Conservation (phyloP, 1,139 yeast genomes). For the Saccharomycopsis hybrid region DNA sequence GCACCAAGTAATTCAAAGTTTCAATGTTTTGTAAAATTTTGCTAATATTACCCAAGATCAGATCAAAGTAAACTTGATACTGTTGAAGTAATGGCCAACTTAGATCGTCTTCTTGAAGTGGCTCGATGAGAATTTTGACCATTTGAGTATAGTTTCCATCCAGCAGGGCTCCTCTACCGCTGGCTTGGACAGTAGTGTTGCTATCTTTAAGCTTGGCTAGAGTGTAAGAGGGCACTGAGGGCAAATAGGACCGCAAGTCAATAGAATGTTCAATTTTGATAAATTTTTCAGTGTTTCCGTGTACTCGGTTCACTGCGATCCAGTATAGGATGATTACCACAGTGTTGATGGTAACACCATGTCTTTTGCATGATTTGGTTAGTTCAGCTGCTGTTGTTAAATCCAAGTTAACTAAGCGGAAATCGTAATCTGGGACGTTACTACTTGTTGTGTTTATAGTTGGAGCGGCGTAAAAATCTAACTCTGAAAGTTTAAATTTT, state of each 20-base stretch:
- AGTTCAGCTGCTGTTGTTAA: not conserved
- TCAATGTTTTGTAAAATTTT: not conserved
- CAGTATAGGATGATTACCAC: conserved; percentile 3
- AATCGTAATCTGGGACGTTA: not conserved
- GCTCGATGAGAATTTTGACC: not conserved
- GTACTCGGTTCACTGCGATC: not conserved
- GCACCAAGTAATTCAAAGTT: not conserved
- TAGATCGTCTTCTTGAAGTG: not conserved
- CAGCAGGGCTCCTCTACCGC: not conserved
- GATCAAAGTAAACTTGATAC: not conserved
- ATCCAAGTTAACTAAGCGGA: not conserved
- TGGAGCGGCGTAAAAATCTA: not conserved
- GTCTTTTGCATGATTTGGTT: not conserved
- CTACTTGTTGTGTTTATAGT: not conserved
- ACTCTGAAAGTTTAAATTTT: not conserved
- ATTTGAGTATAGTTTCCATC: not conserved
- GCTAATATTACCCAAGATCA: not conserved
- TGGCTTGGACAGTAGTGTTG: not conserved
- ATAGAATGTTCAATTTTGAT: not conserved
- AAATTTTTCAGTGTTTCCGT: not conserved
- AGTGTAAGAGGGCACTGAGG: no score
- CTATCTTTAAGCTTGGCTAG: no score
- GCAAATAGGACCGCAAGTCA: conserved; percentile 1
- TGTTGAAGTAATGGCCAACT: not conserved
- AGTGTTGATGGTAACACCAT: not conserved